Conservation (phyloP, 2,329 filamentous ascomycete genomes). For the Fusarium domesticum region DNA sequence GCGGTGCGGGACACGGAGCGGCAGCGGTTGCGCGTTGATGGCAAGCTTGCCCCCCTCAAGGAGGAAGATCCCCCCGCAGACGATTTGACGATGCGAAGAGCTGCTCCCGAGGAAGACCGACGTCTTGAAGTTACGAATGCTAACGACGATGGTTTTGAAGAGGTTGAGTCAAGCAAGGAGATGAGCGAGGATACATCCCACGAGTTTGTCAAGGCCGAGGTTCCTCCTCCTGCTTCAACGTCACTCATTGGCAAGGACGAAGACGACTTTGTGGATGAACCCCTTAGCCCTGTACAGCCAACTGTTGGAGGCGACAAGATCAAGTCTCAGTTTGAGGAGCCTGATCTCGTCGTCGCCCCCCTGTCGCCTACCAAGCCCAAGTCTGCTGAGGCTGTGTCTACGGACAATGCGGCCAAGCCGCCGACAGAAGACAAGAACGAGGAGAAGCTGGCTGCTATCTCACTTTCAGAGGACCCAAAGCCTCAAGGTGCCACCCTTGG, state of each 20-base stretch:
- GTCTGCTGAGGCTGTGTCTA: constrained; percentile 21
- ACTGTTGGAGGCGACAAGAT: constrained; percentile 58
- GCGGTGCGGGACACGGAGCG: constrained; percentile 75
- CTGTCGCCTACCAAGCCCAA: constrained; percentile 50
- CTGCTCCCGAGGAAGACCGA: constrained; percentile 57
- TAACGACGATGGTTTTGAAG: constrained; percentile 89
- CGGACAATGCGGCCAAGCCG: constrained; percentile 15
- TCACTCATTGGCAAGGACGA: constrained; percentile 52
- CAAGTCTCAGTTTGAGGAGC: constrained; percentile 53
- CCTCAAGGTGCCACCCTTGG: not conserved
- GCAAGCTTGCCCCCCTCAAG: constrained; percentile 55
- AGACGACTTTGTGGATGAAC: constrained; percentile 76
- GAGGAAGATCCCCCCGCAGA: constrained; percentile 49
- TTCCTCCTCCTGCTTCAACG: constrained; percentile 31
- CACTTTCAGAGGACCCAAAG: constrained; percentile 6
- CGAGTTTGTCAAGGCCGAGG: constrained; percentile 61
- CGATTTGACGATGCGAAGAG: constrained; percentile 57
- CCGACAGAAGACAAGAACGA: constrained; percentile 11
- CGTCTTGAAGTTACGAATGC: constrained; percentile 78
- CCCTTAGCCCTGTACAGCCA: constrained; percentile 65
- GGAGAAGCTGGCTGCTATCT: constrained; percentile 5
- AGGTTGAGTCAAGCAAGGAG: constrained; percentile 69
- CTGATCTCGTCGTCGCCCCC: constrained; percentile 55
- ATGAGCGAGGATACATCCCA: constrained; percentile 71
- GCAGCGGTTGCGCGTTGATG: constrained; percentile 73